Evolutionary conservation across 1,139 yeast genomes (phyloP), one percentile per base, ranked within the genome.

Genomic region (Debaryomycetaceae sp.): DNA sequence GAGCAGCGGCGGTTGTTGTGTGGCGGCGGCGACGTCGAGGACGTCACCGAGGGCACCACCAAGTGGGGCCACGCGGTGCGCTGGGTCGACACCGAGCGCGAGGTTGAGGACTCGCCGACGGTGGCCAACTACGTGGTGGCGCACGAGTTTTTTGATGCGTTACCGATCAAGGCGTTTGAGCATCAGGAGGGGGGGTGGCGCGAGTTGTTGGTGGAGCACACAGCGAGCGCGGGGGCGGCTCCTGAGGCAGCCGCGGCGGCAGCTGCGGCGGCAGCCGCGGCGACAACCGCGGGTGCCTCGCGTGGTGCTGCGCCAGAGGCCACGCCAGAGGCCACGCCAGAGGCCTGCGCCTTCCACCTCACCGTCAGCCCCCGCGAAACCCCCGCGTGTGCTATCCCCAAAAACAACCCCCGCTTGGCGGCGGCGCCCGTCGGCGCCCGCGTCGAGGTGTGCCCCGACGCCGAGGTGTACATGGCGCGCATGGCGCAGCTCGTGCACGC

Each of bases 61-160:
- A 63, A 56, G 39, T 75, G 78, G 75, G 78, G 78, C 2, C 71
- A 75, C 29, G 50, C 52, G 0, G 64, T 81, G 5, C 58, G 53
- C 22, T 85, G 95, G 95, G 66, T 72, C n/a, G 84, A 79, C 37
- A 77, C 80, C 11, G 83, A 83, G 36, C 66, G 67, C 37, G 81
- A 77, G 36, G 53, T 79, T 8, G 56, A 60, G 6, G 49, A 53
- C 1, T 61, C 61, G 4, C 61, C 58, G 4, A 43, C 53, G 2
- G 38, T 42, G 3, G 72, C 85, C 23, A 81, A 83, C 38, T 84
- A 74, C 48, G 64, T 83, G 6, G 51, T 85, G 33, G 94, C 94
- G 0, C 95, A 85, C 50, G 95, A 85, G 50, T 85, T 85, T 46
- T 85, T 82, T 49, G 95, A 85, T 56, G 95, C 95, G 0, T 62